Base-by-base conservation (phyloP, 1,284 basidiomycete species). In the Peniophora sp. region DNA sequence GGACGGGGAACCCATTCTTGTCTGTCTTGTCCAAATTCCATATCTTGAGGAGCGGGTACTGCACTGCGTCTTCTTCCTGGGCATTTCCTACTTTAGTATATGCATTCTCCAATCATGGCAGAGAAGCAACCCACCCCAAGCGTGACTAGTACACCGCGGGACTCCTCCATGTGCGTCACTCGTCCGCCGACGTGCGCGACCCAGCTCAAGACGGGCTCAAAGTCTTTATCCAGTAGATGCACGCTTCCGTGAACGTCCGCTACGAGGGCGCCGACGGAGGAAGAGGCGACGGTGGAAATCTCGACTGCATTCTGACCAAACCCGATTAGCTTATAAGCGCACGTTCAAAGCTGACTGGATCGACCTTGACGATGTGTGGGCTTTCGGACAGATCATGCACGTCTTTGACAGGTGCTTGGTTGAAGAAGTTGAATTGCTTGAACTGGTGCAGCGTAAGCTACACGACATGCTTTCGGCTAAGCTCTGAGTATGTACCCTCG, bases 361-460 rank as follows among this genome's bases (percentile, higher is more conserved):
- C 41, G 59, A 88, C 89, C 66, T 85, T 85, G 73, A 95, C 83
- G 22, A 89, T 73, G 51, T 88, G 81, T 0, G 92, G 92, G 2
- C 84, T 69, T 51, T 76, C 81, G 0, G 79, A 77, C 6, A 89
- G 69, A 63, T 95, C 90, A 58, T 93, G 83, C 1, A 77, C 69
- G 62, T 93, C 92, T 65, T 84, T 92, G 56, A 95, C 83, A 5
- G 79, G 76, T 2, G 80, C 75, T 11, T 74, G 71, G 55, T 89
- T 81, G 59, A 92, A 92, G 78, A 92, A 92, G 1, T 80, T 75
- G 69, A 94, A 94, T 63, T 92, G 88, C 38, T 87, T 78, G 80
- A 87, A 91, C 88, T 92, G 57, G 22, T 3, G 25, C 19, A 36
- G 38, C 8, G n/a, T n/a, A n/a, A 41, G 12, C 12, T 32, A 32